phyloP scores from a whole-genome alignment of 2,329 filamentous ascomycete species.

The Epichloe baconii region DNA sequence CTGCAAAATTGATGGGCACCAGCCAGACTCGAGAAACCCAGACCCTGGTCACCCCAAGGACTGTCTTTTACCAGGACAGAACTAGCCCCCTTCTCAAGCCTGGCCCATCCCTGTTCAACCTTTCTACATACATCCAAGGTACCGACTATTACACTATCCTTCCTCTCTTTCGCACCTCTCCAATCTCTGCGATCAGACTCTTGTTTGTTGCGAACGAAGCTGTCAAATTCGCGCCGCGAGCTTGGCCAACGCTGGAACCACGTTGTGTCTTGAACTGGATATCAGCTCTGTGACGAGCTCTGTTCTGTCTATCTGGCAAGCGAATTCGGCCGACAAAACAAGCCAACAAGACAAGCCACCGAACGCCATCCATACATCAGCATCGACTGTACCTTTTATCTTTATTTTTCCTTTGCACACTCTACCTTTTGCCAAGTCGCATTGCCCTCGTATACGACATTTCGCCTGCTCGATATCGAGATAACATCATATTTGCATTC shows the following conservation, averaged over 20 bases:
- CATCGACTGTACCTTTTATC: background rate
- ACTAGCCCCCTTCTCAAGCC: slow-evolving; percentile 4
- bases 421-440: background rate
- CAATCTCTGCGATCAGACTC: slow-evolving; percentile 1
- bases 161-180: slow-evolving; percentile 2
- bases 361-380: background rate
- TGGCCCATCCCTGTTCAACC: slow-evolving; percentile 4
- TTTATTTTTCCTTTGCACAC: background rate
- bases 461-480: background rate
- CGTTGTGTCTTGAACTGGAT: background rate
- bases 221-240: background rate
- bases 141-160: slow-evolving; percentile 1
- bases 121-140: slow-evolving; percentile 3
- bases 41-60: slow-evolving; percentile 2
- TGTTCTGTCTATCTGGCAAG: background rate
- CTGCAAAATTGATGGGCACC: background rate
- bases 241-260: background rate
- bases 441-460: background rate
- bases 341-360: background rate
- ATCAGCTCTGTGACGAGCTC: background rate
- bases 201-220: background rate
- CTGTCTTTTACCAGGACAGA: background rate
- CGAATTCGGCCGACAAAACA: background rate
- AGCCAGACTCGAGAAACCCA: background rate
- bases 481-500: background rate